A percentile compares a stretch with the other conserved stretches of the same genome.
phyloP scores from a whole-genome alignment of 768 basidiomycete species.

The Russula earlei region DNA sequence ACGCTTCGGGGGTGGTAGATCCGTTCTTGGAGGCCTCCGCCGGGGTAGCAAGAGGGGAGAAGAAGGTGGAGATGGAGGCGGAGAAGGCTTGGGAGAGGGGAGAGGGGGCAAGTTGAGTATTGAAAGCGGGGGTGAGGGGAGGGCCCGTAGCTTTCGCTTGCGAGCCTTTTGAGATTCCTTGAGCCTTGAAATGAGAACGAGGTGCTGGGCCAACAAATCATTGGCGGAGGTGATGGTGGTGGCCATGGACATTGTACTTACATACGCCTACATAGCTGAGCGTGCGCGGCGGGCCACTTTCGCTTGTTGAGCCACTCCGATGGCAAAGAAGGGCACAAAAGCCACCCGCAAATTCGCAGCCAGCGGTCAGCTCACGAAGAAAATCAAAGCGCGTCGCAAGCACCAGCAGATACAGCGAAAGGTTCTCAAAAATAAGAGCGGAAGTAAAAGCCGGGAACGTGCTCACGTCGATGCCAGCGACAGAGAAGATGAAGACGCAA shows the following conservation, averaged over 20 bases:
- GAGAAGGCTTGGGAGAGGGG: conserved; percentile 38
- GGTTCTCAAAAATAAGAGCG: conserved; percentile 45
- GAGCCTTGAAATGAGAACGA: conserved; percentile 46
- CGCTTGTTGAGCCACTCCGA: neutral
- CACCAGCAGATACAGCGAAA: conserved; percentile 69
- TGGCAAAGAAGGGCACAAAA: conserved; percentile 62
- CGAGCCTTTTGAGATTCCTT: conserved; percentile 47
- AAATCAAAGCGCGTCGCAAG: conserved; percentile 76
- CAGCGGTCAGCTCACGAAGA: conserved; percentile 81
- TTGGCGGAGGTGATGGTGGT: conserved; percentile 41
- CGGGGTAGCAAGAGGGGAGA: conserved; percentile 33
- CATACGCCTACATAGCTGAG: too few species aligned
- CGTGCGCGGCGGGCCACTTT: neutral
- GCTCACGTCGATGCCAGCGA: conserved; percentile 12
- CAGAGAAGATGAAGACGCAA: conserved; percentile 23
- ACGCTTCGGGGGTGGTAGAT: conserved; percentile 61
- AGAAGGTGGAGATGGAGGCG: conserved; percentile 36
- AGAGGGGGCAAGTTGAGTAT: conserved; percentile 16
- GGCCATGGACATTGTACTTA: neutral
- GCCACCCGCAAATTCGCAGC: conserved; percentile 81
- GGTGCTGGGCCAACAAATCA: conserved; percentile 52
- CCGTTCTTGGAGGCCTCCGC: conserved; percentile 35
- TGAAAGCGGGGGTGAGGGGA: conserved; percentile 43
- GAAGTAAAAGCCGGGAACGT: conserved; percentile 25
- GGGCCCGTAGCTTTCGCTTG: conserved; percentile 44